Evolutionary conservation across 495 filamentous ascomycete species (phyloP).

Genomic region (Neurospora discreta): DNA sequence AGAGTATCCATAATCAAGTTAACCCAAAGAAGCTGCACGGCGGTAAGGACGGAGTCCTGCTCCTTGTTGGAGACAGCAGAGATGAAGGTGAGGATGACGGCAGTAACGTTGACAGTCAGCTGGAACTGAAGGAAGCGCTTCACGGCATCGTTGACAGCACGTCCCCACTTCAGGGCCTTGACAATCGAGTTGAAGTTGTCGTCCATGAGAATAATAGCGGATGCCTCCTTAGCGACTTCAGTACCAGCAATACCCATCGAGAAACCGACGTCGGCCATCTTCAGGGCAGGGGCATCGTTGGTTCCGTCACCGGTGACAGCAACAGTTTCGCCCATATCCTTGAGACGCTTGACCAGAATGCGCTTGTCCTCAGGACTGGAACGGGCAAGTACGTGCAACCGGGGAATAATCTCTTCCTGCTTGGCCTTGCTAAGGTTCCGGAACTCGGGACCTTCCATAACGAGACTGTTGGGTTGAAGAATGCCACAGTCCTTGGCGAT

Average conservation of each 20-base stretch:
- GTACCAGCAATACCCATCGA: slow-evolving; percentile 89
- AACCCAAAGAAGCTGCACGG: slow-evolving; percentile 84
- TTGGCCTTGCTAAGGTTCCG: slow-evolving; percentile 59
- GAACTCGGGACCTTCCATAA: slow-evolving; percentile 81
- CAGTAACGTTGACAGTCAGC: slow-evolving; percentile 84
- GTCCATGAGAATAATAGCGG: slow-evolving; percentile 83
- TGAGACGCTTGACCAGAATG: slow-evolving; percentile 62
- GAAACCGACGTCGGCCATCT: slow-evolving; percentile 80
- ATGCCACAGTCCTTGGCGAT: slow-evolving; percentile 82
- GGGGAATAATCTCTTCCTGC: slow-evolving; percentile 62
- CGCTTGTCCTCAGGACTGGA: slow-evolving; percentile 85
- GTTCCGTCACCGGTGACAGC: slow-evolving; percentile 85
- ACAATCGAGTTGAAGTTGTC: slow-evolving; percentile 85
- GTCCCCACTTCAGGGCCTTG: slow-evolving; percentile 82
- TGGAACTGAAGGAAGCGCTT: slow-evolving; percentile 89
- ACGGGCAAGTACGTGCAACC: slow-evolving; percentile 71
- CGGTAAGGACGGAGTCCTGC: slow-evolving; percentile 63
- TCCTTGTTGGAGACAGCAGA: slow-evolving; percentile 60
- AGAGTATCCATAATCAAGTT: slow-evolving; percentile 94
- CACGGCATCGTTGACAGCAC: slow-evolving; percentile 83
- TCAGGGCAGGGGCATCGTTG: slow-evolving; percentile 80
- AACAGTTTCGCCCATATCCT: slow-evolving; percentile 66
- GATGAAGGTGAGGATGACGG: slow-evolving; percentile 73
- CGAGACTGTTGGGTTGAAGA: slow-evolving; percentile 55
- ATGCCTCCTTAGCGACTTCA: slow-evolving; percentile 89